These are phyloP conservation scores for Glycine soja DNA, from an alignment of 306 rosid genomes.

Conservation along the genomic window DNA sequence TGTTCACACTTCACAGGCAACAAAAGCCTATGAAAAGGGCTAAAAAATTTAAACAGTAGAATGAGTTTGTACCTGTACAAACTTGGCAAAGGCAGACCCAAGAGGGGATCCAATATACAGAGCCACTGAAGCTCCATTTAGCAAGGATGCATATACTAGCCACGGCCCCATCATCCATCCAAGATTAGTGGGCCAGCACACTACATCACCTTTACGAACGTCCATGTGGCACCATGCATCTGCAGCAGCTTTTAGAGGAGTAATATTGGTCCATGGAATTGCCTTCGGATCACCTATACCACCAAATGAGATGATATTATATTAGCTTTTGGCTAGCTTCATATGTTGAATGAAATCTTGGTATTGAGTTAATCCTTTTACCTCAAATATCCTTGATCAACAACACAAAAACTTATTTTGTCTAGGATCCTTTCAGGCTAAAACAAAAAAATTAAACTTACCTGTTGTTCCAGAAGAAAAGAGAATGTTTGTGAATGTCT, in stretches of 20 bases:
- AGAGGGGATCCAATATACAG: constrained; percentile 90
- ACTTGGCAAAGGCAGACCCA: constrained; percentile 87
- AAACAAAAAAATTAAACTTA: constrained; percentile 44
- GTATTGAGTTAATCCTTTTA: constrained; percentile 20
- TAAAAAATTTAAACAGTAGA: constrained; percentile 3
- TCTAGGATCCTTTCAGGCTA: constrained; percentile 22
- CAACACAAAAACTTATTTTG: neutral
- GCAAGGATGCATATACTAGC: constrained; percentile 90
- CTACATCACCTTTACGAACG: constrained; percentile 78
- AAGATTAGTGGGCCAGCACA: constrained; percentile 97
- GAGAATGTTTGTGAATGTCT: constrained; percentile 76
- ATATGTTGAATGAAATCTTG: constrained; percentile 25
- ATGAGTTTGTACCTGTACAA: constrained; percentile 73
- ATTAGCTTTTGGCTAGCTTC: constrained; percentile 28
- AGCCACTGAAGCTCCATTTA: constrained; percentile 94
- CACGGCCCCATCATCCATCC: constrained; percentile 99
- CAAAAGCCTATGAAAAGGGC: constrained; percentile 21
- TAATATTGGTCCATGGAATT: constrained; percentile 87
- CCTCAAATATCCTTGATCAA: constrained; percentile 14
- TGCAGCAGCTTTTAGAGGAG: constrained; percentile 90
- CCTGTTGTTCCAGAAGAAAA: constrained; percentile 99
- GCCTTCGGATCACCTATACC: constrained; percentile 94
- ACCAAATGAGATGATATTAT: constrained; percentile 40
- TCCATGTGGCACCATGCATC: constrained; percentile 98
- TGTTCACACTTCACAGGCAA: constrained; percentile 31